Evolutionary conservation across 2,329 filamentous ascomycete genomes (phyloP), one percentile per base, ranked within the genome.

Genomic region (Fragosphaeria purpurea): DNA sequence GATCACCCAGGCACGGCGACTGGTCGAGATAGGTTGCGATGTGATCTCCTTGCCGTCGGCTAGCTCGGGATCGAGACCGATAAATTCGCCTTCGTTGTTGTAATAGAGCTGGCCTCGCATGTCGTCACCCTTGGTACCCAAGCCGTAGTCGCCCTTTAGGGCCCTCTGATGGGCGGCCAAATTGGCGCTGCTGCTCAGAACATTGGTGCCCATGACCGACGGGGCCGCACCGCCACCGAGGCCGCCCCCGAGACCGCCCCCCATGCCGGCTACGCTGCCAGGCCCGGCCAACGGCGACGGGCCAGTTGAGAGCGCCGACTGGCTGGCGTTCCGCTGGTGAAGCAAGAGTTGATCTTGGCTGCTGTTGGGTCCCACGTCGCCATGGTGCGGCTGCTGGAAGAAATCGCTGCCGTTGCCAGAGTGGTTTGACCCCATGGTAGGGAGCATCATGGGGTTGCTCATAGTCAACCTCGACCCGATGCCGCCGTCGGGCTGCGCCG

Each of bases 61-160:
- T 50, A 88, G 74, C 61, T 93, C 88, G 4, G 86, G 77, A 56
- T 97, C 93, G 46, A 89, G 67, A 47, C 80, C 82, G 5, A 82
- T 74, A 57, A 85, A 83, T 44, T 84, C 79, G 50, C 82, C 83
- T 7, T 84, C 83, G 41, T 73, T 69, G 56, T 82, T 83, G 65
- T 91, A 94, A 65, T 85, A 89, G 41, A 86, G 72, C 50, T 88
- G 80, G 48, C 81, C 82, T 59, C 83, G 83, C 62, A 78, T 80
- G 50, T 83, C 78, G 62, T 97, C 91, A 47, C 91, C 91, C 67
- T 95, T 96, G 49, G 62, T 69, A 30, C 91, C 91, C 2, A 97
- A 79, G 47, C 91, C 91, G 60, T 96, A 97, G 64, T 97, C 91
- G 58, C 90, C 90, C 40, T 70, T 73, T 53, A 67, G 70, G 40